A percentile compares a stretch with the other conserved stretches of the same genome.
Conservation (phyloP, 2,329 filamentous ascomycete species). For the Ophiostoma pallidulum region DNA sequence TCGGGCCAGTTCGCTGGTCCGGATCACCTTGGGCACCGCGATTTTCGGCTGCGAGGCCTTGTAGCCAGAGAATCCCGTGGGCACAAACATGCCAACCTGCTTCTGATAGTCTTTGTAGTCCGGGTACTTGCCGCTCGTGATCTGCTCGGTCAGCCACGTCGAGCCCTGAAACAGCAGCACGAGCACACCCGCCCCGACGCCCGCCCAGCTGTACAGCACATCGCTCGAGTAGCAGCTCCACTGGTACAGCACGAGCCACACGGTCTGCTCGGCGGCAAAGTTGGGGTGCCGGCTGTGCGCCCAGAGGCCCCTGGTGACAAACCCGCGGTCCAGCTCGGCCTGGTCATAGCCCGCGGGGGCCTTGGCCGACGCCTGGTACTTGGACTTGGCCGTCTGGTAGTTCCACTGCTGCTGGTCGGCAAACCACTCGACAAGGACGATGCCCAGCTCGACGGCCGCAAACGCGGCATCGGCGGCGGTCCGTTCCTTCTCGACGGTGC, state of each 20-base stretch:
- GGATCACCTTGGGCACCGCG: conserved; percentile 36
- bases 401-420: conserved; percentile 91
- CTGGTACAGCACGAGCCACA: conserved; percentile 82
- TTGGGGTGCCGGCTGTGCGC: conserved; percentile 87
- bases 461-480: conserved; percentile 39
- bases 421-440: conserved; percentile 61
- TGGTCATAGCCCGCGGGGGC: conserved; percentile 55
- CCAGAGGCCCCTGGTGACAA: conserved; percentile 77
- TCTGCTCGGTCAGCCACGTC: conserved; percentile 75
- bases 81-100: conserved; percentile 75
- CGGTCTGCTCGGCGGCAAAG: conserved; percentile 81
- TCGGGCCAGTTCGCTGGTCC: conserved; percentile 41
- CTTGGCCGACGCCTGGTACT: conserved; percentile 65
- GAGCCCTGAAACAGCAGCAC: conserved; percentile 81
- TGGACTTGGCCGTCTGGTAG: conserved; percentile 71
- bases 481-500: conserved; percentile 47
- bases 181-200: conserved; percentile 58
- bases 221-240: conserved; percentile 74
- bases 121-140: conserved; percentile 74
- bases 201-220: conserved; percentile 69
- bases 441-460: conserved; percentile 34
- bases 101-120: conserved; percentile 81
- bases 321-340: conserved; percentile 80
- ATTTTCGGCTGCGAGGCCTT: conserved; percentile 25
- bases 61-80: conserved; percentile 41